Conservation (phyloP, 306 rosid species). For the Cucumis hystrix region DNA sequence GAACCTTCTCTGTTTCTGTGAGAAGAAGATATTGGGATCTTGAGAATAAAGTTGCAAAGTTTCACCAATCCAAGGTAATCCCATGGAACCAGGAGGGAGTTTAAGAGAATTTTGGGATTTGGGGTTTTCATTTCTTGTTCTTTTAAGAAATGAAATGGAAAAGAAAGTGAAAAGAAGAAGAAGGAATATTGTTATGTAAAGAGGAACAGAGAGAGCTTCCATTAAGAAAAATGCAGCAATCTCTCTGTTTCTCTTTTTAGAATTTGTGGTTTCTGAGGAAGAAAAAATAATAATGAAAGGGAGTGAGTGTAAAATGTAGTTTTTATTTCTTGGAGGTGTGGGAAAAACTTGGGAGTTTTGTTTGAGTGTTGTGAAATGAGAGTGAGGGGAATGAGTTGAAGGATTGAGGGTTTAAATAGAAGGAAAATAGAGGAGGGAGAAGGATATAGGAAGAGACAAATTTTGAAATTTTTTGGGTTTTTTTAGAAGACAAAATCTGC, state of each 20-base stretch:
- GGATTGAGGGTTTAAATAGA: conserved; percentile 17
- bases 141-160: conserved; percentile 19
- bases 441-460: neutral
- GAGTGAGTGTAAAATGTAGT: neutral
- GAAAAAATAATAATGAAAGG: neutral
- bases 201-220: conserved; percentile 30
- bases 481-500: neutral
- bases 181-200: conserved; percentile 18
- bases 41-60: conserved; percentile 75
- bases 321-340: neutral
- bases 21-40: conserved; percentile 61
- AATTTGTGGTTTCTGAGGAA: neutral
- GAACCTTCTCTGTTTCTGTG: conserved; percentile 65
- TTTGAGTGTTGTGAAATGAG: neutral
- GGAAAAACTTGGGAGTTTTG: too few relatives aligned
- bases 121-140: neutral
- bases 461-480: neutral
- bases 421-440: neutral
- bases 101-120: conserved; percentile 4
- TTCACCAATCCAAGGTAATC: conserved; percentile 74
- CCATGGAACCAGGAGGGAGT: conserved; percentile 91
- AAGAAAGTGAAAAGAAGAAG: conserved; percentile 28
- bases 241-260: conserved; percentile 2
- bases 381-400: conserved; percentile 7
- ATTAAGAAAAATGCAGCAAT: conserved; percentile 17